Percentiles rank a stretch among this genome's conserved stretches.
Conservation (phyloP, 768 basidiomycete genomes). For the Royoungia palumana region DNA sequence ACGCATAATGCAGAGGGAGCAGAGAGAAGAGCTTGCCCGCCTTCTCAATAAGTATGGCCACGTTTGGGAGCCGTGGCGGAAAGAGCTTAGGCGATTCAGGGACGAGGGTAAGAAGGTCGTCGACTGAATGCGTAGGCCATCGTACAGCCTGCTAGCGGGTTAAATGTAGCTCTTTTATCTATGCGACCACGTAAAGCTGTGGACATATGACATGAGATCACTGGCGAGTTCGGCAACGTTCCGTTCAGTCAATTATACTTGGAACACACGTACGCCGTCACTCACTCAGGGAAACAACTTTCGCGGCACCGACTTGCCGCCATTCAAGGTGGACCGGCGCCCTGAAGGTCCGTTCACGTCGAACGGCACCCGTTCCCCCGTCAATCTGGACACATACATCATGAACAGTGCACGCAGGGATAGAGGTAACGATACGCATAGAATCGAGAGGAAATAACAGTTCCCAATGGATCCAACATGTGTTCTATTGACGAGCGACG, state of each 20-base stretch:
- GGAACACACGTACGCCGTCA: constrained; percentile 15
- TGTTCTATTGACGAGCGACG: no score
- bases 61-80: constrained; percentile 84
- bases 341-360: constrained; percentile 9
- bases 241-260: constrained; percentile 4
- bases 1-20: constrained; percentile 57
- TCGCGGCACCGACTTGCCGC: constrained; percentile 13
- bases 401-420: constrained; percentile 13
- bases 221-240: no score
- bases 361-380: neutral
- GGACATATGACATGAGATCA: no score
- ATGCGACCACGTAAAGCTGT: no score
- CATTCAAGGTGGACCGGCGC: constrained; percentile 17
- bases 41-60: constrained; percentile 83
- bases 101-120: constrained; percentile 63
- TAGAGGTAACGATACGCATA: neutral
- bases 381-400: constrained; percentile 27
- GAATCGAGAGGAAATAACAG: constrained; percentile 5
- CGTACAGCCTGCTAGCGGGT: neutral
- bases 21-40: constrained; percentile 69
- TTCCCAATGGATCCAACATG: neutral
- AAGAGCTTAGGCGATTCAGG: constrained; percentile 73
- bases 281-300: constrained; percentile 21
- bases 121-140: constrained; percentile 18
- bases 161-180: neutral